phyloP scores from a whole-genome alignment of 2,329 filamentous ascomycete genomes.

The Phoma sp. region DNA sequence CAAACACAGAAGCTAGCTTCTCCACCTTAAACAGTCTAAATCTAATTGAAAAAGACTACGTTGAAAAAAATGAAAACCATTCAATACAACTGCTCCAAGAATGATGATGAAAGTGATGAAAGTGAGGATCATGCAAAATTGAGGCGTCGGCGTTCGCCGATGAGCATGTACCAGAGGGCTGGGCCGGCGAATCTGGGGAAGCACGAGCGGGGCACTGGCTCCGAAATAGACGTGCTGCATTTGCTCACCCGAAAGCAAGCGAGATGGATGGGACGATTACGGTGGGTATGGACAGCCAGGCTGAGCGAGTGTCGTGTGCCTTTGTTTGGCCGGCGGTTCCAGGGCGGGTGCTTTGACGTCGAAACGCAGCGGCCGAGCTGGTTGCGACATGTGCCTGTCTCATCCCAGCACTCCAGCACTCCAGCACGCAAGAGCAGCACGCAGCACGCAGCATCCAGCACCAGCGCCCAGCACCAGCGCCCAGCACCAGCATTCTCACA shows the following conservation, averaged over 20 bases:
- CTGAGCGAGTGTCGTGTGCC: not conserved
- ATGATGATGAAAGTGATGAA: constrained; percentile 4
- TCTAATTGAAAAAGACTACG: constrained; percentile 17
- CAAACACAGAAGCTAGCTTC: constrained; percentile 14
- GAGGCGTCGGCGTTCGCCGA: not conserved
- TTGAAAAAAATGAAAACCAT: constrained; percentile 9
- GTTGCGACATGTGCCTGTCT: constrained; percentile 3
- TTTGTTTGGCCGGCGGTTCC: constrained; percentile 14
- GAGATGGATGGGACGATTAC: not conserved
- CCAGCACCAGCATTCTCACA: no score
- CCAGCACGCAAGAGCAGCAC: not conserved
- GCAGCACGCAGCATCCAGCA: not conserved
- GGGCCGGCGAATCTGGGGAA: constrained; percentile 7
- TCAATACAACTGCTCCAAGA: no score
- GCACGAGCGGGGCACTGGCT: constrained; percentile 4
- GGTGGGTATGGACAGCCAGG: not conserved
- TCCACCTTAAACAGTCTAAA: constrained; percentile 16
- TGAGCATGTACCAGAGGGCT: not conserved
- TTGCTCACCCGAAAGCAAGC: not conserved
- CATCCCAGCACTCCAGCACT: not conserved
- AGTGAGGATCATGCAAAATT: not conserved
- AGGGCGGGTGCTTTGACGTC: not conserved
- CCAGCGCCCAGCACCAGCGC: no score
- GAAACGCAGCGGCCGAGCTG: not conserved
- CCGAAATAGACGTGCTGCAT: constrained; percentile 1